phyloP scores from a whole-genome alignment of 352 stramenopile genomes.

The Phytopythium chamaehyphon region DNA sequence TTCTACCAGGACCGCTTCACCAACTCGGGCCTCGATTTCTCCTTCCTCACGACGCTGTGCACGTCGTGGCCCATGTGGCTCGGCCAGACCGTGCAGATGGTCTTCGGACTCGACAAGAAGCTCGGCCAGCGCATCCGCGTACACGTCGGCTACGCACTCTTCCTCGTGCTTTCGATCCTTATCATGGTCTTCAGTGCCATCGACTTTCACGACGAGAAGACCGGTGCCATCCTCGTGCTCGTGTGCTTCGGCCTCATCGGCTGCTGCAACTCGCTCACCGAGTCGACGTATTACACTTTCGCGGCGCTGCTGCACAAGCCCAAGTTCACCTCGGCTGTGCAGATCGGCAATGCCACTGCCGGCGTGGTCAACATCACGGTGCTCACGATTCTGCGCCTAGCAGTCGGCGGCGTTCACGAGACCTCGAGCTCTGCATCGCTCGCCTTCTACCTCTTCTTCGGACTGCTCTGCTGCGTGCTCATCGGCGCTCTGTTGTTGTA shows the following conservation, averaged over 20 bases:
- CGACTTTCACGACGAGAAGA: constrained; percentile 23
- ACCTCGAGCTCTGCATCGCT: constrained; percentile 15
- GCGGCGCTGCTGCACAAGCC: constrained; percentile 39
- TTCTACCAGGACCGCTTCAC: constrained; percentile 49
- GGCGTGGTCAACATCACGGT: constrained; percentile 38
- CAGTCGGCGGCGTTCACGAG: constrained; percentile 24
- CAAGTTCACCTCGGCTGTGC: constrained; percentile 47
- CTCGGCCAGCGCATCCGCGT: constrained; percentile 28
- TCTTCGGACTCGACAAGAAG: constrained; percentile 53
- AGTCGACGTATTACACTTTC: constrained; percentile 23
- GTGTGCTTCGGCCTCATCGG: constrained; percentile 35
- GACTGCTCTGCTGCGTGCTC: constrained; percentile 31
- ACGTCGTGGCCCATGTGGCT: constrained; percentile 59
- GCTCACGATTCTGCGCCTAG: constrained; percentile 28
- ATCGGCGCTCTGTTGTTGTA: constrained; percentile 32
- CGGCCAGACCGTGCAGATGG: constrained; percentile 51
- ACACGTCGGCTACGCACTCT: constrained; percentile 44
- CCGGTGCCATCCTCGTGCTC: constrained; percentile 30
- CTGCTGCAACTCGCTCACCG: constrained; percentile 32
- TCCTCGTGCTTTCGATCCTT: constrained; percentile 44
- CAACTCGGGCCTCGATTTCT: constrained; percentile 45
- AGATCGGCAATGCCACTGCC: constrained; percentile 38
- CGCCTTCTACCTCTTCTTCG: constrained; percentile 51
- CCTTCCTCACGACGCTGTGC: constrained; percentile 58
- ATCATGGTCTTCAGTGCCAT: constrained; percentile 66